Percentiles rank a stretch among this genome's conserved stretches.
Conservation (phyloP, 2,329 filamentous ascomycete species). For the Aspergillus piperis region DNA sequence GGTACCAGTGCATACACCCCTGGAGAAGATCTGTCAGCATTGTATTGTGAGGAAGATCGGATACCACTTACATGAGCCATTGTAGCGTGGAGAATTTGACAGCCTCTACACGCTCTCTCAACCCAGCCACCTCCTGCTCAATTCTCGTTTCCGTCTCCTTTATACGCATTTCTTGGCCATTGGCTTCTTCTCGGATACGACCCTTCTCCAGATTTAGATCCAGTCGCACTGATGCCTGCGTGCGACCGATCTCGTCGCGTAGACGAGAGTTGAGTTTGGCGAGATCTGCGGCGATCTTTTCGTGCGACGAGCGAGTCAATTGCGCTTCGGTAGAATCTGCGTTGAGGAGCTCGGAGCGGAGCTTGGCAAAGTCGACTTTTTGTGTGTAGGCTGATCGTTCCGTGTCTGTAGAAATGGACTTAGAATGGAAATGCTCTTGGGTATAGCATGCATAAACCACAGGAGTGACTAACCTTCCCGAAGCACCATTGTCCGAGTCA, state of each 20-base stretch:
- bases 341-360: conserved; percentile 88
- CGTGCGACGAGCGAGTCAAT: conserved; percentile 84
- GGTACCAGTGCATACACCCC: conserved; percentile 67
- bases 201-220: conserved; percentile 97
- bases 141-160: conserved; percentile 99
- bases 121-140: conserved; percentile 89
- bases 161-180: conserved; percentile 94
- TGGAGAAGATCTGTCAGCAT: conserved; percentile 36
- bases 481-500: conserved; percentile 96
- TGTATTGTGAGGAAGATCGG: background rate
- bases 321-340: conserved; percentile 89
- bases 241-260: conserved; percentile 90
- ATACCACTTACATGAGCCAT: conserved; percentile 81
- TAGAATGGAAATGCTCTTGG: background rate
- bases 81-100: conserved; percentile 98
- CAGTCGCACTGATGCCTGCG: conserved; percentile 86
- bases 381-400: conserved; percentile 65
- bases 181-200: conserved; percentile 91
- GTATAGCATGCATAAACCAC: background rate
- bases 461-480: conserved; percentile 71
- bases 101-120: conserved; percentile 89
- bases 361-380: conserved; percentile 97
- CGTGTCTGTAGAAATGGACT: conserved; percentile 39
- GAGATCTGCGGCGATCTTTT: conserved; percentile 89
- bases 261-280: conserved; percentile 88